Evolutionary conservation across 2,329 filamentous ascomycete genomes (phyloP).

Genomic region (Alternaria atra): DNA sequence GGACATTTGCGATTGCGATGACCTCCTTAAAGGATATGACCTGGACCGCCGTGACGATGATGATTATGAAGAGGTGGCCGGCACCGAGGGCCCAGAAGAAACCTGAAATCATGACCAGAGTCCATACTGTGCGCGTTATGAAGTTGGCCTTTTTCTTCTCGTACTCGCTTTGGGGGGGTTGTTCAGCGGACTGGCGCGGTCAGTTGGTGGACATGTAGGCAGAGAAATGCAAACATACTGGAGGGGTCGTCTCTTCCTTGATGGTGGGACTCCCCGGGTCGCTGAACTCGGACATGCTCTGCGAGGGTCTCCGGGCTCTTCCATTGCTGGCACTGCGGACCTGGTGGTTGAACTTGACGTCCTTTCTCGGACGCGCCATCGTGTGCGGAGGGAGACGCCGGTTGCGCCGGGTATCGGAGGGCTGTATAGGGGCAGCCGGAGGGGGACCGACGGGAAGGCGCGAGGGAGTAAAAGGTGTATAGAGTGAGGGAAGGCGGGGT

Average conservation of each 20-base stretch:
- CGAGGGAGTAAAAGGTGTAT: neutral
- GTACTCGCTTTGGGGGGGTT: conserved; percentile 71
- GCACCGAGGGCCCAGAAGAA: conserved; percentile 95
- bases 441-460: conserved; percentile 1
- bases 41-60: conserved; percentile 90
- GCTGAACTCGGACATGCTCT: conserved; percentile 76
- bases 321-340: conserved; percentile 56
- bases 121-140: conserved; percentile 96
- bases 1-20: conserved; percentile 95
- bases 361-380: conserved; percentile 59
- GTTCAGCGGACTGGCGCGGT: conserved; percentile 47
- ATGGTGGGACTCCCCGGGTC: conserved; percentile 63
- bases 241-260: conserved; percentile 46
- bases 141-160: conserved; percentile 99
- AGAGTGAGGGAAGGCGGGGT: conserved; percentile 14
- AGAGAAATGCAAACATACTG: conserved; percentile 13
- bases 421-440: neutral
- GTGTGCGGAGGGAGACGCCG: conserved; percentile 8
- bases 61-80: conserved; percentile 96
- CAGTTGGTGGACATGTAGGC: conserved; percentile 21
- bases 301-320: conserved; percentile 68
- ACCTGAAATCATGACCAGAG: conserved; percentile 91
- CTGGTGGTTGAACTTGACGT: conserved; percentile 67
- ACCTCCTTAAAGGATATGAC: conserved; percentile 99
- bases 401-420: conserved; percentile 8